A percentile compares a stretch with the other conserved stretches of the same genome.
Conservation (phyloP, 1,284 basidiomycete genomes). For the Ustilago vetiveriae region DNA sequence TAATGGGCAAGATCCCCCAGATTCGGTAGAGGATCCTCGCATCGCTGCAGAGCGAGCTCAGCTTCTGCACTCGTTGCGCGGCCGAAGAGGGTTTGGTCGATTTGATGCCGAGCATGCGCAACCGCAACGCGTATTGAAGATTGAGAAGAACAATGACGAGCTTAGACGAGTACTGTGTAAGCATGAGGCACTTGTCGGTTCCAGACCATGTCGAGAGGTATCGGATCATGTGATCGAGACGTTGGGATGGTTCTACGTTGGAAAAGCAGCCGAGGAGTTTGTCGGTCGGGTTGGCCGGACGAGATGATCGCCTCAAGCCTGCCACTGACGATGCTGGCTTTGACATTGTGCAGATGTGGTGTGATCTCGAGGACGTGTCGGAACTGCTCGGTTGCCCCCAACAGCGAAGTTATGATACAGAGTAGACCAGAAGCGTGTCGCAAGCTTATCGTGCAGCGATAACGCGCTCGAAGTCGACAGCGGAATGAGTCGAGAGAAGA, state of each 20-base stretch:
- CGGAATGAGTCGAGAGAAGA: no score
- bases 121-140: slow-evolving; percentile 54
- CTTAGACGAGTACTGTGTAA: slow-evolving; percentile 63
- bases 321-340: slow-evolving; percentile 25
- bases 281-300: slow-evolving; percentile 46
- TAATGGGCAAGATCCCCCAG: slow-evolving; percentile 66
- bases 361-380: no score
- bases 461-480: no score
- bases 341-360: slow-evolving; percentile 40
- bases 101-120: slow-evolving; percentile 47
- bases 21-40: slow-evolving; percentile 63
- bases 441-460: no score
- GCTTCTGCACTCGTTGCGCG: slow-evolving; percentile 45
- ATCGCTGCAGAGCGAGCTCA: slow-evolving; percentile 56
- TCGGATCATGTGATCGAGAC: slow-evolving; percentile 63
- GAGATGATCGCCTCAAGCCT: slow-evolving; percentile 15
- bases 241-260: slow-evolving; percentile 51
- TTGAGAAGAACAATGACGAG: slow-evolving; percentile 60
- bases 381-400: no score
- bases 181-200: slow-evolving; percentile 65
- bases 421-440: no score
- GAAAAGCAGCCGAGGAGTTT: slow-evolving; percentile 57
- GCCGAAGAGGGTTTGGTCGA: slow-evolving; percentile 43
- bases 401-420: no score
- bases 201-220: slow-evolving; percentile 65